A percentile compares a stretch with the other conserved stretches of the same genome.
Conservation (phyloP, 2,329 filamentous ascomycete species). For the Colletotrichum chlorophyti region DNA sequence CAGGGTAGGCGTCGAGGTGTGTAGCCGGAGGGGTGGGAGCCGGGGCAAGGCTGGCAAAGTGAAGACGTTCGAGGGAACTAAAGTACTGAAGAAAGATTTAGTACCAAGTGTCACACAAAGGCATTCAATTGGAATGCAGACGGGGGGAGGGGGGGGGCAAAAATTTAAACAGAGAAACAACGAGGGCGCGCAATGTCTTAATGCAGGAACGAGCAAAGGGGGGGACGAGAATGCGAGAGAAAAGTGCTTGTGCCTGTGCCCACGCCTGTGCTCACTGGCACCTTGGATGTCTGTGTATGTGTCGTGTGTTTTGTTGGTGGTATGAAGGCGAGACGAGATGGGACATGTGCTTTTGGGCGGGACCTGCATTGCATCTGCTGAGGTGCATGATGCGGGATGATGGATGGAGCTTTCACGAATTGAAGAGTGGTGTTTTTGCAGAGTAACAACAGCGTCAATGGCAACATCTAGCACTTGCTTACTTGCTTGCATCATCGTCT, state of each 20-base stretch:
- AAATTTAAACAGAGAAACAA: slow-evolving; percentile 30
- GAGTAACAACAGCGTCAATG: background rate
- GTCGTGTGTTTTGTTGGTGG: slow-evolving; percentile 17
- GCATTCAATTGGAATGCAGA: background rate
- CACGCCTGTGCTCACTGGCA: slow-evolving; percentile 10
- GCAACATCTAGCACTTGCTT: background rate
- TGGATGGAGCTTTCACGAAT: background rate
- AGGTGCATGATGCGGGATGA: slow-evolving; percentile 18
- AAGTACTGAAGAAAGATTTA: slow-evolving; percentile 64
- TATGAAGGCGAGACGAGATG: no score
- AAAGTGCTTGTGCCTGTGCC: slow-evolving; percentile 3
- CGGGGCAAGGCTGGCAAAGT: slow-evolving; percentile 48
- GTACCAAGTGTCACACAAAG: slow-evolving; percentile 12
- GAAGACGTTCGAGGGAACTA: slow-evolving; percentile 73
- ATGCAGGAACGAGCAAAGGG: slow-evolving; percentile 42
- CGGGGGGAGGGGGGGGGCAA: no score
- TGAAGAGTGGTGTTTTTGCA: background rate
- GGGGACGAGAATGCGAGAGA: background rate
- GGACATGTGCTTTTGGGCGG: background rate
- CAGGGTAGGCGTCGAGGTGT: slow-evolving; percentile 17
- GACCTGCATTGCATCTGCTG: slow-evolving; percentile 21
- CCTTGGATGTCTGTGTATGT: slow-evolving; percentile 1
- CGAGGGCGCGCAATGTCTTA: slow-evolving; percentile 46
- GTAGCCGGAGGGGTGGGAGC: slow-evolving; percentile 18
- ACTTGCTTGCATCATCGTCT: background rate